phyloP scores from a whole-genome alignment of 225 moss, liverwort and hornwort species.

The Polytrichum formosum region DNA sequence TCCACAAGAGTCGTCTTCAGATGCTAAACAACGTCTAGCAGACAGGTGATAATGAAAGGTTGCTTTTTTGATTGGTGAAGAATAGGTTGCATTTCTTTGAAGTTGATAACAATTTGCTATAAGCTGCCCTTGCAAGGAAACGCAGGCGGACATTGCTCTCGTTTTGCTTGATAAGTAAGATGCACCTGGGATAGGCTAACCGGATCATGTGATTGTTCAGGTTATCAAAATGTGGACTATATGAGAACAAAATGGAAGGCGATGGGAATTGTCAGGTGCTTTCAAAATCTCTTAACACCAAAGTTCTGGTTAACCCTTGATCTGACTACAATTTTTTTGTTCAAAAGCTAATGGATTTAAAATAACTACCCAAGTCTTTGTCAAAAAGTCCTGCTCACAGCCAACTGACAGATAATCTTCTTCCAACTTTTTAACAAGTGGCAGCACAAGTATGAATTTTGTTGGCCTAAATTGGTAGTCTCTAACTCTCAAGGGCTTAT shows the following conservation, averaged over 20 bases:
- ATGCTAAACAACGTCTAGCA: constrained; percentile 71
- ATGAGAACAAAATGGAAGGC: constrained; percentile 74
- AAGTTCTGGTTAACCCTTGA: no score
- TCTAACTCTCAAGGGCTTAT: no score
- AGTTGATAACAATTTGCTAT: constrained; percentile 1
- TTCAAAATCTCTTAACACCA: neutral
- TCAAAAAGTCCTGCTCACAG: no score
- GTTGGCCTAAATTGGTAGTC: no score
- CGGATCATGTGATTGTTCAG: constrained; percentile 32
- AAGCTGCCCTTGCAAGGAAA: constrained; percentile 1
- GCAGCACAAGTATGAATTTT: no score
- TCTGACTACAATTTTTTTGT: no score
- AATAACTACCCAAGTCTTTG: no score
- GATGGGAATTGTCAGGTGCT: constrained; percentile 97
- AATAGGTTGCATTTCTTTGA: neutral
- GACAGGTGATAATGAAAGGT: constrained; percentile 51
- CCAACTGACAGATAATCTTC: no score
- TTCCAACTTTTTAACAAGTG: no score
- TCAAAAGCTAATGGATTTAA: no score
- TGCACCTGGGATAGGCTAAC: neutral
- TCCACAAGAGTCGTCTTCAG: constrained; percentile 53
- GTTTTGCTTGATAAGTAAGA: neutral
- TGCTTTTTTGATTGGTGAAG: neutral
- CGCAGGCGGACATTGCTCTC: neutral
- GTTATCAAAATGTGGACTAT: constrained; percentile 66